A percentile compares a stretch with the other conserved stretches of the same genome.
Evolutionary conservation across 371 early-diverging fungal species (phyloP).

Genomic region (Syncephalastrum racemosum): DNA sequence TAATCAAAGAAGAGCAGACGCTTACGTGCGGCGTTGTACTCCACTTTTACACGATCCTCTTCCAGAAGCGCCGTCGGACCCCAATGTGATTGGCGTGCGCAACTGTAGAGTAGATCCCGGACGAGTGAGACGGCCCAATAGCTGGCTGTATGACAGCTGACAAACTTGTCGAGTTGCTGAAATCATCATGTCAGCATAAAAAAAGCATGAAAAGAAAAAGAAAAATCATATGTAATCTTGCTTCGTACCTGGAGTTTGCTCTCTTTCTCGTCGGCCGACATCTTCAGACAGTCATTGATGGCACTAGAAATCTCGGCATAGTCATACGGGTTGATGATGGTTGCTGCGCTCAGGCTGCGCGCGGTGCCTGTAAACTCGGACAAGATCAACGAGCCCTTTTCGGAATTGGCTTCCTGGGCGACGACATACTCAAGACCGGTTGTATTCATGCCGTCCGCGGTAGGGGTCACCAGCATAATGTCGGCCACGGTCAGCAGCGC

Average conservation of each 20-base stretch:
- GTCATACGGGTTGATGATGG: constrained; percentile 96
- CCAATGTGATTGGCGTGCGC: constrained; percentile 34
- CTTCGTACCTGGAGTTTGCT: constrained; percentile 82
- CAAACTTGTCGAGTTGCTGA: constrained; percentile 79
- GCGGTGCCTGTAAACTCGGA: constrained; percentile 97
- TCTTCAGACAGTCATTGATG: constrained; percentile 78
- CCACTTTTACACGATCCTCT: constrained; percentile 19
- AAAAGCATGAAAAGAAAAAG: constrained; percentile 57
- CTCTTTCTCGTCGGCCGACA: constrained; percentile 85
- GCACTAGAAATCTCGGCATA: constrained; percentile 84
- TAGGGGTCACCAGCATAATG: constrained; percentile 90
- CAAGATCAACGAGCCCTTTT: constrained; percentile 88
- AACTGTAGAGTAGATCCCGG: constrained; percentile 48
- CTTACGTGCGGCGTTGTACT: constrained; percentile 56
- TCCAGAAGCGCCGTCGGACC: constrained; percentile 68
- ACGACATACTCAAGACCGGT: constrained; percentile 97
- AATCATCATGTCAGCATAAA: not conserved
- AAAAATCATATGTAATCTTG: constrained; percentile 68
- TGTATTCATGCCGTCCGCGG: constrained; percentile 99
- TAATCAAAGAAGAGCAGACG: constrained; percentile 87
- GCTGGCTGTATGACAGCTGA: constrained; percentile 85
- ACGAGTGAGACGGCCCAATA: constrained; percentile 91
- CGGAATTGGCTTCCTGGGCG: constrained; percentile 81
- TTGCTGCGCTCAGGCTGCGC: constrained; percentile 82
- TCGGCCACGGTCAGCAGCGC: constrained; percentile 95